A percentile compares a stretch with the other conserved stretches of the same genome.
Evolutionary conservation across 805 yeast species (phyloP).

Genomic region (Metschnikowia lunata): DNA sequence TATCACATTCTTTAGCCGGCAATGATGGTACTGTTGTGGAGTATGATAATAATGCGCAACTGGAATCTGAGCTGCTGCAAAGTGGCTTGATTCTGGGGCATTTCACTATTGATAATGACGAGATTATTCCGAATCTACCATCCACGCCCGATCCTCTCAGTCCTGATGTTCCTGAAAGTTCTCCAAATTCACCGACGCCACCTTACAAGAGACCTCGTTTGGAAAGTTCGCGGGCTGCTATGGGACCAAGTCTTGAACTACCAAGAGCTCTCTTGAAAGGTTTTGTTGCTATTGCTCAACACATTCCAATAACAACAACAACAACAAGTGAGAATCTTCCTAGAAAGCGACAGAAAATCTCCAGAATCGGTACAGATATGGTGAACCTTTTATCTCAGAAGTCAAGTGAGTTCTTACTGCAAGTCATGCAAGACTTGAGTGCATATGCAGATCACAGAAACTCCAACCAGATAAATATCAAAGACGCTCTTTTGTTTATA

Average conservation of each 20-base stretch:
- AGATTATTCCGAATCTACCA: conserved; percentile 1
- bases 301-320: conserved; percentile 1
- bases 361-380: conserved; percentile 12
- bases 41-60: background rate
- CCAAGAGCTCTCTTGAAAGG: conserved; percentile 7
- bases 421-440: conserved; percentile 29
- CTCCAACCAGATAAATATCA: conserved; percentile 25
- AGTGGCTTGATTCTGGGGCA: conserved; percentile 15
- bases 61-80: conserved; percentile 6
- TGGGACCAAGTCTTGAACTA: background rate
- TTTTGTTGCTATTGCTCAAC: conserved; percentile 15
- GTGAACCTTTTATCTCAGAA: conserved; percentile 22
- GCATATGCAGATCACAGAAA: conserved; percentile 35
- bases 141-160: background rate
- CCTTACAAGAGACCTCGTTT: background rate
- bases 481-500: conserved; percentile 33
- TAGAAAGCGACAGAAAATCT: conserved; percentile 1
- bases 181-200: background rate
- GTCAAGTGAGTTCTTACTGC: conserved; percentile 29
- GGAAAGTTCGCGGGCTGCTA: background rate
- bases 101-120: conserved; percentile 14
- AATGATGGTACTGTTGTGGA: background rate
- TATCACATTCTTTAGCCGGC: background rate
- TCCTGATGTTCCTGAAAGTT: background rate
- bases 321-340: background rate